Evolutionary conservation across 768 basidiomycete species (phyloP).

Genomic region (Panaeolus cyanescens): DNA sequence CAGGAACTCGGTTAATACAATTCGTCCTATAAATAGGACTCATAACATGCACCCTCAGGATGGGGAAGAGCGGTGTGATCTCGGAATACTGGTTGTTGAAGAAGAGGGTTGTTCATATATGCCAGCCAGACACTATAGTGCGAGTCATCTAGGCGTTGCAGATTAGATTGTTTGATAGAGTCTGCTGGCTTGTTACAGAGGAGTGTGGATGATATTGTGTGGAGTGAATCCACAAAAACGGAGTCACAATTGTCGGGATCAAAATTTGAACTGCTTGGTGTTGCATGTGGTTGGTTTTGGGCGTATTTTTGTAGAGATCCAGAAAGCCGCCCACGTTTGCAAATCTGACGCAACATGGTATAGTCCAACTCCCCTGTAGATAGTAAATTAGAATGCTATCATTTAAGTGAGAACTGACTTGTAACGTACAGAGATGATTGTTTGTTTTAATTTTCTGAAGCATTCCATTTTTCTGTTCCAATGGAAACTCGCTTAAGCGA

Average conservation of each 20-base stretch:
- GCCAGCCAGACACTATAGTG: too few species aligned
- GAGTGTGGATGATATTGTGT: too few species aligned
- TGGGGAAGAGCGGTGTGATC: conserved; percentile 11
- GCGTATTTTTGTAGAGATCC: not conserved
- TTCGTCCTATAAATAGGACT: too few species aligned
- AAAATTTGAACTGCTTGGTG: too few species aligned
- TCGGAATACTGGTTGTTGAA: conserved; percentile 3
- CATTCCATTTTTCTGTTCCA: conserved; percentile 18
- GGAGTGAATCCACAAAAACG: too few species aligned
- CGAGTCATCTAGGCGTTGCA: too few species aligned
- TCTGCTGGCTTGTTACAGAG: too few species aligned
- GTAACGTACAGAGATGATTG: conserved; percentile 18
- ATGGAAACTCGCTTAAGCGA: conserved; percentile 17
- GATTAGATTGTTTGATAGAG: too few species aligned
- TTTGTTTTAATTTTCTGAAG: conserved; percentile 23
- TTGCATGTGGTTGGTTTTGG: too few species aligned
- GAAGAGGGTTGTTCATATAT: too few species aligned
- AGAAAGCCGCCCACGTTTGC: conserved; percentile 15
- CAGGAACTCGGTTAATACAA: too few species aligned
- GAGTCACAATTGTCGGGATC: too few species aligned
- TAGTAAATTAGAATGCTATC: not conserved
- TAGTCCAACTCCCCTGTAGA: conserved; percentile 22
- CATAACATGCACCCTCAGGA: conserved; percentile 8
- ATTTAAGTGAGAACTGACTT: conserved; percentile 8
- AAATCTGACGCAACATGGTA: conserved; percentile 23